These are phyloP conservation scores for Arthroderma uncinatum DNA, from an alignment of 2,329 filamentous ascomycete species.

Conservation along the genomic window DNA sequence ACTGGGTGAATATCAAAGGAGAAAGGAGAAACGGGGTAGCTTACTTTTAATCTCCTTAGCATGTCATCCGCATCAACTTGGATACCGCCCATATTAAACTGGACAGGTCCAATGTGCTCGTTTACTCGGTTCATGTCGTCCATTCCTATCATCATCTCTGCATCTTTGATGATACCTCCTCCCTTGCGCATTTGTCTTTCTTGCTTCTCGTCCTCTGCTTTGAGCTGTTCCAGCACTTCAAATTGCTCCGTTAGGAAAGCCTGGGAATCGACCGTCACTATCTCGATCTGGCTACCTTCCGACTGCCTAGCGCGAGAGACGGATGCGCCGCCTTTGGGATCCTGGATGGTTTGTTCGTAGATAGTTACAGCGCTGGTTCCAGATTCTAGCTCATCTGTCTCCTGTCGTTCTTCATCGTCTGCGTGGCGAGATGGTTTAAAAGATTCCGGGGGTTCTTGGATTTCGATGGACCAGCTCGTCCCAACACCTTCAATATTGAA, in stretches of 20 bases:
- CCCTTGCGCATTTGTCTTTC: constrained; percentile 26
- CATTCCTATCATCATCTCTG: constrained; percentile 26
- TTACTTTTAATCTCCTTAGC: constrained; percentile 72
- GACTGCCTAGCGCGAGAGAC: constrained; percentile 42
- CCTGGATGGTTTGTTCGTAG: constrained; percentile 69
- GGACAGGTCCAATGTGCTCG: constrained; percentile 84
- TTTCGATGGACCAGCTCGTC: constrained; percentile 73
- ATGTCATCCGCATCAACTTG: constrained; percentile 92
- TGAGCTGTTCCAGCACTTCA: constrained; percentile 58
- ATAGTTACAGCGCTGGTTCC: constrained; percentile 54
- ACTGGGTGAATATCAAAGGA: constrained; percentile 1
- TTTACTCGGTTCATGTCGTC: constrained; percentile 41
- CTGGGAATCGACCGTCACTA: constrained; percentile 64
- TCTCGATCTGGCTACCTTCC: constrained; percentile 39
- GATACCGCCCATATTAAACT: constrained; percentile 97
- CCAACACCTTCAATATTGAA: constrained; percentile 86
- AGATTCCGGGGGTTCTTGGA: constrained; percentile 45
- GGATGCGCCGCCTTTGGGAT: constrained; percentile 55
- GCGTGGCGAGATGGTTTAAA: constrained; percentile 15
- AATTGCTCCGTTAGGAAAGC: constrained; percentile 65
- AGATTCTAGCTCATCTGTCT: constrained; percentile 19
- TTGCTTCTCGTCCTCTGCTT: constrained; percentile 43
- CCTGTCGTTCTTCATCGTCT: constrained; percentile 16
- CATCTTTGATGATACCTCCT: constrained; percentile 21
- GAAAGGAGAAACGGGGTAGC: background rate